A percentile compares a stretch with the other conserved stretches of the same genome.
Evolutionary conservation across 305 asterid species (phyloP).

Genomic region (Rubia balearica): DNA sequence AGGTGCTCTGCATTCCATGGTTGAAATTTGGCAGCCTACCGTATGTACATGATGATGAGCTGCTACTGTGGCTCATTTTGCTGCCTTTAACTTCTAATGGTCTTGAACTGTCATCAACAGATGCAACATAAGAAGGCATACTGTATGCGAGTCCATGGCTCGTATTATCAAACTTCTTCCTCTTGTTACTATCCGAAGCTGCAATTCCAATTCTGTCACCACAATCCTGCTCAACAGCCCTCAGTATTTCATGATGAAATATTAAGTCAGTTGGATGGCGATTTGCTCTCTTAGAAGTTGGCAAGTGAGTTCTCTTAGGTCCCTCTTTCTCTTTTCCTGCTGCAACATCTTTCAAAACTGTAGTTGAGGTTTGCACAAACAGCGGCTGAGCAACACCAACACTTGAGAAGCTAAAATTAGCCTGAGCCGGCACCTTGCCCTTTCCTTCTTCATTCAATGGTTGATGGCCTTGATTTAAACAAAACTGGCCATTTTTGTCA

Average conservation of each 20-base stretch:
- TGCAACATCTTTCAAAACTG: constrained; percentile 22
- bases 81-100: constrained; percentile 26
- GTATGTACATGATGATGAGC: constrained; percentile 24
- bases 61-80: constrained; percentile 23
- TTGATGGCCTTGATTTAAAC: constrained; percentile 34
- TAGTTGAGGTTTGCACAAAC: constrained; percentile 29
- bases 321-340: constrained; percentile 31
- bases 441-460: constrained; percentile 24
- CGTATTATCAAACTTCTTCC: constrained; percentile 25
- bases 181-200: constrained; percentile 27
- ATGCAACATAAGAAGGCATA: constrained; percentile 29
- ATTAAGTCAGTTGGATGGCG: constrained; percentile 25
- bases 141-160: constrained; percentile 26
- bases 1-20: constrained; percentile 21
- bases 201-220: constrained; percentile 24
- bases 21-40: constrained; percentile 23
- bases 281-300: constrained; percentile 22
- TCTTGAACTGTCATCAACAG: constrained; percentile 27
- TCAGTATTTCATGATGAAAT: constrained; percentile 25
- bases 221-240: constrained; percentile 15
- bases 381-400: constrained; percentile 28
- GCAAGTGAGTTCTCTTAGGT: constrained; percentile 34
- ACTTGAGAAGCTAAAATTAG: constrained; percentile 24
- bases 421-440: constrained; percentile 30
- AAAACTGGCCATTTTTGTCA: constrained; percentile 24